phyloP scores from a whole-genome alignment of 2,329 filamentous ascomycete species.

The Ophiostoma ips region DNA sequence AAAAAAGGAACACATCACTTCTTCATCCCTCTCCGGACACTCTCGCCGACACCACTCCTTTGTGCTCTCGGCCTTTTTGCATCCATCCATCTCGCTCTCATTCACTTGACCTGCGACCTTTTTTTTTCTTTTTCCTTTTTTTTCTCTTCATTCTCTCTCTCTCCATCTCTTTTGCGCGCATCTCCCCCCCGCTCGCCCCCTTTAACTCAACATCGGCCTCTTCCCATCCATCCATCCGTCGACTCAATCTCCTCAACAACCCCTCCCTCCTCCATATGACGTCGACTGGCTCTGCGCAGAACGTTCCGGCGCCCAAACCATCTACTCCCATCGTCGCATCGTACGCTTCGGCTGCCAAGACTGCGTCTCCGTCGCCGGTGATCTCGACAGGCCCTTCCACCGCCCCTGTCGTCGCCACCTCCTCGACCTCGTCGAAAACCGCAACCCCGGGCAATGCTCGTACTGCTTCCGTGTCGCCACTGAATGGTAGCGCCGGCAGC shows the following conservation, averaged over 20 bases:
- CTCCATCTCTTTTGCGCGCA: neutral
- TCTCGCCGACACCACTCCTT: neutral
- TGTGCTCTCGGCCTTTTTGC: neutral
- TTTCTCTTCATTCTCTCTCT: neutral
- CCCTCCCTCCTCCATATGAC: conserved; percentile 36
- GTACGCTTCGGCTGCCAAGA: conserved; percentile 55
- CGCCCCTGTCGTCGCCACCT: conserved; percentile 40
- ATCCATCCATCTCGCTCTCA: neutral
- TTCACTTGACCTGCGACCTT: neutral
- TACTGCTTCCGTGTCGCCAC: conserved; percentile 55
- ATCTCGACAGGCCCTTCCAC: conserved; percentile 42
- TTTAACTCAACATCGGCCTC: neutral
- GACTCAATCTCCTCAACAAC: neutral
- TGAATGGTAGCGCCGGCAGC: conserved; percentile 56
- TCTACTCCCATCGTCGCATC: conserved; percentile 25
- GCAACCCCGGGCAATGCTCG: conserved; percentile 39
- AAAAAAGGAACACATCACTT: conserved; percentile 1
- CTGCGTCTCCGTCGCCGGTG: conserved; percentile 41
- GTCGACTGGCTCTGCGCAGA: conserved; percentile 38
- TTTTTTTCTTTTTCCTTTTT: neutral
- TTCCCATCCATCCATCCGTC: neutral
- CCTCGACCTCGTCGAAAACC: conserved; percentile 36
- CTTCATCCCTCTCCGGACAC: neutral
- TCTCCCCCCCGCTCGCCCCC: neutral
- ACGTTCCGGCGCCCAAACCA: neutral